Evolutionary conservation across 2,329 filamentous ascomycete genomes (phyloP).

Genomic region (Akanthomyces dipterigenus): DNA sequence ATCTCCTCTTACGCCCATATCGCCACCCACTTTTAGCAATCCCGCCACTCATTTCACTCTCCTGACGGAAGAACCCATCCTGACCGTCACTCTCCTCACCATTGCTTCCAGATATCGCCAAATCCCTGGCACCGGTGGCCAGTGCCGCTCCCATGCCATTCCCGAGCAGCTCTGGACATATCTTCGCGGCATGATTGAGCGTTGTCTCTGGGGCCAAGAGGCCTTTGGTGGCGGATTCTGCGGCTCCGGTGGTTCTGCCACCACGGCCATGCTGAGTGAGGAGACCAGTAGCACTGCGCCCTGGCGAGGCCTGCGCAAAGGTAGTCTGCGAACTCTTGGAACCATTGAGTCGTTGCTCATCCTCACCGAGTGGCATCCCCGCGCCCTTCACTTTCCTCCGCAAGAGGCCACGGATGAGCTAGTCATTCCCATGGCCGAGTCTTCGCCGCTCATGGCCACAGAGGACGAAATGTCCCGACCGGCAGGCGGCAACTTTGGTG

Average conservation of each 20-base stretch:
- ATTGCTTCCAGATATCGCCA: constrained; percentile 83
- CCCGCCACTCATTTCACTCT: constrained; percentile 74
- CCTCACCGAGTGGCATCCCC: constrained; percentile 93
- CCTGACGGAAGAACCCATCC: constrained; percentile 83
- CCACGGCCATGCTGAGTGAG: constrained; percentile 36
- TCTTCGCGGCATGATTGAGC: constrained; percentile 88
- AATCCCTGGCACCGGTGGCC: constrained; percentile 70
- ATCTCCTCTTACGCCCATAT: constrained; percentile 87
- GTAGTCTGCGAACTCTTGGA: constrained; percentile 79
- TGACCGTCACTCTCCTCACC: constrained; percentile 84
- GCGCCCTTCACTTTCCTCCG: constrained; percentile 87
- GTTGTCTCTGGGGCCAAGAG: constrained; percentile 92
- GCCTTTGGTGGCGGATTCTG: constrained; percentile 87
- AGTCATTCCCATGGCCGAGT: constrained; percentile 54
- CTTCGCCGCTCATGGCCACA: constrained; percentile 33
- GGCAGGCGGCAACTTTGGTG: constrained; percentile 57
- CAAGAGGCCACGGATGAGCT: constrained; percentile 67
- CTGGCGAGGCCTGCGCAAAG: constrained; percentile 63
- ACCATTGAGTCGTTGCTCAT: constrained; percentile 93
- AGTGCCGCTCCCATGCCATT: constrained; percentile 81
- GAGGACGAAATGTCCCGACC: constrained; percentile 27
- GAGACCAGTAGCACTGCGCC: constrained; percentile 63
- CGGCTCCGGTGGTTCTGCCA: constrained; percentile 48
- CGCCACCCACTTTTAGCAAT: constrained; percentile 80
- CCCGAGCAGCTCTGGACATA: constrained; percentile 96